phyloP scores from a whole-genome alignment of 768 basidiomycete genomes.

The Asterophora parasitica region DNA sequence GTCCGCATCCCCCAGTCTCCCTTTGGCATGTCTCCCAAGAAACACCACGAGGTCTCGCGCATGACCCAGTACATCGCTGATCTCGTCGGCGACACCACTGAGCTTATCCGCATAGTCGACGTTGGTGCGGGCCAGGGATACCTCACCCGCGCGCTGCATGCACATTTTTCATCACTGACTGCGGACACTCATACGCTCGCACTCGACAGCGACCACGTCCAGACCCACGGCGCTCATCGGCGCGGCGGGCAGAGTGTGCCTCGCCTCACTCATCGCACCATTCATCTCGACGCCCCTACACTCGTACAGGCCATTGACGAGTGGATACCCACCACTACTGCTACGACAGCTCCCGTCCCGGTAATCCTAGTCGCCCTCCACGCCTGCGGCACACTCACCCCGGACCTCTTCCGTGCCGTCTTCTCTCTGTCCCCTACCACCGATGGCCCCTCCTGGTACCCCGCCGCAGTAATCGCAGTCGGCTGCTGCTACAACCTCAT shows the following conservation, averaged over 20 bases:
- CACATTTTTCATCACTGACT: constrained; percentile 22
- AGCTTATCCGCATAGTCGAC: constrained; percentile 51
- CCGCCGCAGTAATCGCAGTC: constrained; percentile 53
- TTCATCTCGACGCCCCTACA: constrained; percentile 46
- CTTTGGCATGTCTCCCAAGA: constrained; percentile 71
- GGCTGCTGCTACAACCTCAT: constrained; percentile 82
- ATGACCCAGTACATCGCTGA: constrained; percentile 40
- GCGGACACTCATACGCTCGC: constrained; percentile 47
- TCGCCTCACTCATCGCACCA: constrained; percentile 51
- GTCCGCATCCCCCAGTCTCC: constrained; percentile 13
- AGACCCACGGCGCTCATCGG: constrained; percentile 49
- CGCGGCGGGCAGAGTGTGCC: constrained; percentile 13
- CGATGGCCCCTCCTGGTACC: constrained; percentile 41
- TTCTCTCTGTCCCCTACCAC: constrained; percentile 12
- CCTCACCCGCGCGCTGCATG: constrained; percentile 47
- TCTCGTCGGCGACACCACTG: constrained; percentile 28
- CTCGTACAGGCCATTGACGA: constrained; percentile 42
- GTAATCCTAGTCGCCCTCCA: constrained; percentile 67
- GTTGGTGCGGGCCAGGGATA: constrained; percentile 74
- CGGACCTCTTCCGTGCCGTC: constrained; percentile 58
- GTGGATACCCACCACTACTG: constrained; percentile 38
- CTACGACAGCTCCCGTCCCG: constrained; percentile 26
- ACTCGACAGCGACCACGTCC: constrained; percentile 56
- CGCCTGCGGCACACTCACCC: constrained; percentile 71
- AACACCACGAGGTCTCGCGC: constrained; percentile 62